Conservation (phyloP, 2,329 filamentous ascomycete genomes). For the Fusarium secorum region DNA sequence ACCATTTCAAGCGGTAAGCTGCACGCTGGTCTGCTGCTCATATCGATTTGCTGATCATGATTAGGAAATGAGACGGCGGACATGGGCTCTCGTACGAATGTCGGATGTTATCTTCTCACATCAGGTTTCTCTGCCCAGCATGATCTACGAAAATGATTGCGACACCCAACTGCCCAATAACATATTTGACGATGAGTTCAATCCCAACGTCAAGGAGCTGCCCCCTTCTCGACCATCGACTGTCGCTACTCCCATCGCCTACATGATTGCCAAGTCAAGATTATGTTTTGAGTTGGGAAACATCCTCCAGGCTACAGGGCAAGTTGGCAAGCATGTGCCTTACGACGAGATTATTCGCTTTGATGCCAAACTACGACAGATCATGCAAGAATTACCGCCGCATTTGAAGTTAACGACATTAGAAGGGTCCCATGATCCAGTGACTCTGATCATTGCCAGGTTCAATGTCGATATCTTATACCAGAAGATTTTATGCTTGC, state of each 20-base stretch:
- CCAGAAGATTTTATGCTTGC: constrained; percentile 85
- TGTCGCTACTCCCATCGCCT: constrained; percentile 79
- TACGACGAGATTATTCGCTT: constrained; percentile 72
- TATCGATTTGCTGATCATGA: constrained; percentile 8
- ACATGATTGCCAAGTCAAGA: constrained; percentile 78
- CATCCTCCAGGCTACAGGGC: constrained; percentile 71
- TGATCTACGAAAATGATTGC: constrained; percentile 77
- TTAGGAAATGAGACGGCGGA: constrained; percentile 73
- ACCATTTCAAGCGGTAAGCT: constrained; percentile 72
- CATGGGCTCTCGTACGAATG: constrained; percentile 76
- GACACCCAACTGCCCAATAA: constrained; percentile 80
- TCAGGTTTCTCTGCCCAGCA: constrained; percentile 70
- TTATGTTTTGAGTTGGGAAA: constrained; percentile 74
- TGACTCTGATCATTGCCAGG: constrained; percentile 84
- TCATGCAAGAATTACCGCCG: constrained; percentile 75
- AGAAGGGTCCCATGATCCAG: constrained; percentile 79
- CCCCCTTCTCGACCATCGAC: constrained; percentile 72
- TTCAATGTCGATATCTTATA: constrained; percentile 86
- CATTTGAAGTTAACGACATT: constrained; percentile 80
- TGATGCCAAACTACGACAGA: constrained; percentile 67
- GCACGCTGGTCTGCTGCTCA: background rate
- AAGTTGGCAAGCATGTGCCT: constrained; percentile 61
- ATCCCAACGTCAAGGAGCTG: constrained; percentile 70
- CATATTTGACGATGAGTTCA: constrained; percentile 82
- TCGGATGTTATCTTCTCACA: constrained; percentile 81